Percentiles rank a stretch among this genome's conserved stretches.
These are phyloP conservation scores for Dictyostelium capitatum DNA, from an alignment of 78 protist species.

Conservation along the genomic window DNA sequence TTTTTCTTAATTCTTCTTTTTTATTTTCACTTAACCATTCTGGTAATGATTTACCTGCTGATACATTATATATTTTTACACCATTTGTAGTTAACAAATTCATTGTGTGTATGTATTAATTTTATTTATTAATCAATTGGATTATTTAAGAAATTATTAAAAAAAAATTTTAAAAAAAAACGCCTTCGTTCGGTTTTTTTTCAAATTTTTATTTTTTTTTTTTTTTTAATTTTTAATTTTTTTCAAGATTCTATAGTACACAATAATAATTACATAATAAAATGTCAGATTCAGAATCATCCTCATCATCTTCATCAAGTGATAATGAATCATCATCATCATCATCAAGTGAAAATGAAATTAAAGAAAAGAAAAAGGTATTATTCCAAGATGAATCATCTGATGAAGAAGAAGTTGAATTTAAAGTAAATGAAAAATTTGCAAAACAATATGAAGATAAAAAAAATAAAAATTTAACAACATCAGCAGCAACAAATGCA, in stretches of 20 bases:
- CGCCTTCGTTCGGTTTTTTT: constrained; percentile 10
- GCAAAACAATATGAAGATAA: not conserved
- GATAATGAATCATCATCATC: not conserved
- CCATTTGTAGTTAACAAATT: constrained; percentile 81
- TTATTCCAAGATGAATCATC: not conserved
- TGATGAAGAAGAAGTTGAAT: not conserved
- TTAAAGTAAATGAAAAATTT: constrained; percentile 19
- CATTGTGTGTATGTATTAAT: too few species aligned
- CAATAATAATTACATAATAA: too few species aligned
- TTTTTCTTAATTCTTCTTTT: constrained; percentile 51
- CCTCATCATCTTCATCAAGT: not conserved
- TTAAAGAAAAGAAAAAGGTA: not conserved
- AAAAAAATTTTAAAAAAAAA: constrained; percentile 8
- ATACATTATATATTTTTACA: constrained; percentile 90
- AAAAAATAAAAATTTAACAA: not conserved
- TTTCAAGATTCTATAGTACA: too few species aligned
- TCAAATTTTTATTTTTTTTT: constrained; percentile 5
- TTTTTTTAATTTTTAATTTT: not conserved
- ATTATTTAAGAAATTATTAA: not conserved
- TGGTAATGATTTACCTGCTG: constrained; percentile 90
- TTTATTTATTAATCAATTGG: not conserved
- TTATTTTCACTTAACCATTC: constrained; percentile 88
- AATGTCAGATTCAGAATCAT: constrained; percentile 12
- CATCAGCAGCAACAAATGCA: not conserved
- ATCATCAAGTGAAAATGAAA: not conserved